A percentile compares a stretch with the other conserved stretches of the same genome.
Evolutionary conservation across 148 eudicot species (phyloP).

Genomic region (Agrostemma githago): DNA sequence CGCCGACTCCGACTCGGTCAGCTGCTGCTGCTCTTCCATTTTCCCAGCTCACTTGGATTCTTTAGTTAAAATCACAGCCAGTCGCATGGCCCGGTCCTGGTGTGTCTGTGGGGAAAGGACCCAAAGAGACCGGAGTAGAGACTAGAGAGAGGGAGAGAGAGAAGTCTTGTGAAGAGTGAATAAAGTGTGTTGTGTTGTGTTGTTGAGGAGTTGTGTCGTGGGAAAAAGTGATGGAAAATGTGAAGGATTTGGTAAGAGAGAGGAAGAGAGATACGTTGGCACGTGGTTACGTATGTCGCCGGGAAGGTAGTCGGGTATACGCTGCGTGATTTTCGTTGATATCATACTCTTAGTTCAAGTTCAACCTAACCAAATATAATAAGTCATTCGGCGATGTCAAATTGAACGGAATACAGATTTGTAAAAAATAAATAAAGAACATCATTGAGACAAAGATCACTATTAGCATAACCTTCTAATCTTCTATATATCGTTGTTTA

Average conservation of each 20-base stretch:
- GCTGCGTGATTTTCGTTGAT: conserved; percentile 4
- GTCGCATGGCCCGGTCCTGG: not conserved
- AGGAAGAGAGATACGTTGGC: not conserved
- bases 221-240: not conserved
- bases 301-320: not conserved
- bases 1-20: conserved; percentile 26
- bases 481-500: too few species aligned
- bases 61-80: not conserved
- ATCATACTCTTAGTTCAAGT: not conserved
- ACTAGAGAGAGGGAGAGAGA: not conserved
- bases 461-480: too few species aligned
- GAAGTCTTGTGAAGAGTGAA: not conserved
- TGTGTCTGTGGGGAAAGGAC: not conserved
- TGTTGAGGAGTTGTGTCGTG: not conserved
- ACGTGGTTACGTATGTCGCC: not conserved
- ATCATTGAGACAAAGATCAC: too few species aligned
- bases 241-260: not conserved
- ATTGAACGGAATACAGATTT: too few species aligned
- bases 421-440: too few species aligned
- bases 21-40: conserved; percentile 29
- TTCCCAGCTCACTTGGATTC: not conserved
- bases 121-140: not conserved
- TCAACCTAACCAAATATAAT: too few species aligned
- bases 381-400: too few species aligned
- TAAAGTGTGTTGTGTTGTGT: not conserved